Conservation (phyloP, 345 rosid species). For the Eucalyptus tenuipes region DNA sequence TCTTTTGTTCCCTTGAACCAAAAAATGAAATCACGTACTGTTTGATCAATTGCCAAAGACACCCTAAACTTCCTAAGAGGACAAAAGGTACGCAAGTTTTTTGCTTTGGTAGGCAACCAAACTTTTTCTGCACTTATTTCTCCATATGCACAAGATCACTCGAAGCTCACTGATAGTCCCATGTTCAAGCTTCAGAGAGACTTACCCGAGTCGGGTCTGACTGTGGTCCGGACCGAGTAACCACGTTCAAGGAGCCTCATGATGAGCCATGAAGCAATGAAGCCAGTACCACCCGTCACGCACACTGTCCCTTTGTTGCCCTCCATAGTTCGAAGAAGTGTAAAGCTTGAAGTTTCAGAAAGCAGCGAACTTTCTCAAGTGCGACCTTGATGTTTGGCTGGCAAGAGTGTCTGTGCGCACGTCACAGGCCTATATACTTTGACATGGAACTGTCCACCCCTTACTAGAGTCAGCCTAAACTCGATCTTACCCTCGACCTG, state of each 20-base stretch:
- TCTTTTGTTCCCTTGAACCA: too few species aligned
- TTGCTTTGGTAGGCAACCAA: not conserved
- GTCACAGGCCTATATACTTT: not conserved
- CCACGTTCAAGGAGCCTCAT: slow-evolving; percentile 39
- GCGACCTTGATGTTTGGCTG: not conserved
- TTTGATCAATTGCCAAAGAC: too few species aligned
- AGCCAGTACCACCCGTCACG: slow-evolving; percentile 50
- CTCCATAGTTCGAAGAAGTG: not conserved
- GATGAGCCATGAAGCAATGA: slow-evolving; percentile 45
- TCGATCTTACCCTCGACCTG: too few species aligned
- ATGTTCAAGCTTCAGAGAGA: not conserved
- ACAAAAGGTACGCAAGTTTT: too few species aligned
- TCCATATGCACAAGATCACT: not conserved
- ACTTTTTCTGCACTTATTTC: not conserved
- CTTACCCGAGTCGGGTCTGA: slow-evolving; percentile 21
- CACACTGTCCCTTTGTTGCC: slow-evolving; percentile 18
- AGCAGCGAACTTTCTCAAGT: not conserved
- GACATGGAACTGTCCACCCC: too few species aligned
- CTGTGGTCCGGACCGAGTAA: slow-evolving; percentile 37
- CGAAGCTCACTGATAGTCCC: not conserved
- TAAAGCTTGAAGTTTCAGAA: not conserved
- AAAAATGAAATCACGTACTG: too few species aligned
- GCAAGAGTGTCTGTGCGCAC: not conserved
- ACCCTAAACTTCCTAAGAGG: too few species aligned
- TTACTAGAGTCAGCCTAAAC: too few species aligned